Evolutionary conservation across 2,329 filamentous ascomycete genomes (phyloP), one percentile per base, ranked within the genome.

Genomic region (Teratosphaeria viscida): DNA sequence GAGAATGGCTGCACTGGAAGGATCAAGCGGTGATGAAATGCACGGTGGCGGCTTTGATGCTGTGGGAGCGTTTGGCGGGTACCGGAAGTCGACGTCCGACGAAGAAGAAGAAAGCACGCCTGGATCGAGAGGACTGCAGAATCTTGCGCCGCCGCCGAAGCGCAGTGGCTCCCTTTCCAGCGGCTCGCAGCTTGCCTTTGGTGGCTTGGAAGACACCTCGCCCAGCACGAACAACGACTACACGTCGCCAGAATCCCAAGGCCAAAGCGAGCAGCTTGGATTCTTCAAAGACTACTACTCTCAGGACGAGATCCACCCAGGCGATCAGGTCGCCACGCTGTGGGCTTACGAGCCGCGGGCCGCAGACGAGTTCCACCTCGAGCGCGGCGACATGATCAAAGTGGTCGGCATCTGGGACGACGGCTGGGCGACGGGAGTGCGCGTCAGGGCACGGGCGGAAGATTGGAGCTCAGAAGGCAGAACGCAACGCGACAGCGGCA

Each of bases 211-310:
- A 60, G 80, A 84, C 12, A 86, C 86, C 59, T 95, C 91, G 10
- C 91, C 91, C 60, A 91, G 83, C 71, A 86, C 80, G 29, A 85
- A 81, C 54, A 87, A 86, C 57, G 87, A 87, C 57, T 86, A 89
- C 74, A 96, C 92, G 2, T 96, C 92, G 3, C 90, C 90, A 0
- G 88, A 88, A 68, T 91, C 87, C 29, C 96, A 91, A 68, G 90
- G 92, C 61, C 91, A 96, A 72, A 97, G 92, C 0, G 94, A 99
- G 75, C 94, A 97, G 73, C 78, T 99, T 58, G 87, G 89, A 3
- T 96, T 91, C 71, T 99, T 99, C 84, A 96, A 96, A 72, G 94
- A 99, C 74, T 99, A 99, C 75, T 99, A 99, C 72, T 97, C 92
- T 2, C 87, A 92, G 67, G 94, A 97, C 68, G 92, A 97, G 68